Base-by-base conservation (phyloP, 2,329 filamentous ascomycete genomes). In the Tolypocladium capitatum region DNA sequence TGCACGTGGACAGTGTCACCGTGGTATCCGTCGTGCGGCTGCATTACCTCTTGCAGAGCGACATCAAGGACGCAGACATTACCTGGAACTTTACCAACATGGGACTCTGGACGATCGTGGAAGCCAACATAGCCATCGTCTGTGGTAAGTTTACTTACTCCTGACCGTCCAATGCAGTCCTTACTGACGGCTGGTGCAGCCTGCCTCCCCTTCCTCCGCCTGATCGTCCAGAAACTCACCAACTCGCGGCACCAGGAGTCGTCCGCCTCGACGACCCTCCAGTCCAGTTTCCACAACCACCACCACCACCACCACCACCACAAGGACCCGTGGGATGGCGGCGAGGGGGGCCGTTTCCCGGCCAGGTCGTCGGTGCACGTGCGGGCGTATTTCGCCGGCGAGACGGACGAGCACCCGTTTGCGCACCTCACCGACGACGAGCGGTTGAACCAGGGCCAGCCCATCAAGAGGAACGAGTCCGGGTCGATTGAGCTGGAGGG, bases 31-130 rank as follows among this genome's bases (percentile, higher is more conserved):
- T 50, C 18, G 44, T 55, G 1, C 48, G 56, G 3, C 43, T 58
- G 10, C 31, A 46, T 7, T 48, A 46, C 20, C 45, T 57, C 2
- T 41, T 45, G 8, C 27, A 42, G 2, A 50, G 43, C 1, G 45
- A 58, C 21, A 42, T 59, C 18, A 30, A 35, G 9, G 43, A 44
- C 20, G 50, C 50, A 1, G 59, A 60, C 32, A 55, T 60, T 13
- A 60, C 56, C 3, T 60, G 57, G 57, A 56, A 58, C 27, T 56
- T 57, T 42, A 45, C 54, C 20, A 31, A 53, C 13, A 47, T 53
- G 5, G 48, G 51, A n/a, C 45, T 59, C 13, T 58, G 54, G 56
- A 55, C 54, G 9, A 52, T 56, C 1, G 40, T 56, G 16, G 58
- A 61, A 43, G 52, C 42, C 10, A 57, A 58, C 33, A 46, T 53